A percentile compares a stretch with the other conserved stretches of the same genome.
Evolutionary conservation across 768 basidiomycete species (phyloP).

Genomic region (Calocybe cyanea): DNA sequence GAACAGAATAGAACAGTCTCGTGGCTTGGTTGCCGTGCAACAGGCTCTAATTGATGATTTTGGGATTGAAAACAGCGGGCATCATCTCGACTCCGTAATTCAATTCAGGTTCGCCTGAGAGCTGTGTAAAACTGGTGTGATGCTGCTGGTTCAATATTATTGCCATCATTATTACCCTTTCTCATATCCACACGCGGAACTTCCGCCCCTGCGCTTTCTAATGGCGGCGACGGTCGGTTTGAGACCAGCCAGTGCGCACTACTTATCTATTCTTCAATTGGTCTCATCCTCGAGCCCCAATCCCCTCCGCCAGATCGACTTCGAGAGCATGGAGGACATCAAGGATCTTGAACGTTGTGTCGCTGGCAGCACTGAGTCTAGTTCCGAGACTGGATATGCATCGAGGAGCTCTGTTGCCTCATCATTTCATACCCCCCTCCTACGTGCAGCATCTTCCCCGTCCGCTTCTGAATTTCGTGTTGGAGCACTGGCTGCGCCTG

Average conservation of each 20-base stretch:
- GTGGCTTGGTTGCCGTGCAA: no score
- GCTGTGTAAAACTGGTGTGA: no score
- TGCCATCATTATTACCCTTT: slow-evolving; percentile 7
- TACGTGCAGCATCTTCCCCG: slow-evolving; percentile 1
- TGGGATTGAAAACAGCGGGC: no score
- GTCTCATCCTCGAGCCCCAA: not conserved
- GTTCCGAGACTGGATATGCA: slow-evolving; percentile 4
- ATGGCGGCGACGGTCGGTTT: not conserved
- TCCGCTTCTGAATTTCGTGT: not conserved
- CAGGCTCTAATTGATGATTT: no score
- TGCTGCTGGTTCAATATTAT: slow-evolving; percentile 8
- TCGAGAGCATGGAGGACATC: slow-evolving; percentile 14
- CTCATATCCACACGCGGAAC: not conserved
- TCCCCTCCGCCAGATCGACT: slow-evolving; percentile 2
- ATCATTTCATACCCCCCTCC: slow-evolving; percentile 6
- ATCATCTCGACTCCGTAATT: no score
- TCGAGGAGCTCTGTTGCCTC: not conserved
- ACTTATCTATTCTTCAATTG: slow-evolving; percentile 4
- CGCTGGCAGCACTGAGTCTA: slow-evolving; percentile 6
- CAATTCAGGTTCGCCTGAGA: not conserved
- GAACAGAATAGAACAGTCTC: no score
- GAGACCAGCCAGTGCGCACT: slow-evolving; percentile 2
- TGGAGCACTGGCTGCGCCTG: no score
- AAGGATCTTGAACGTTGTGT: slow-evolving; percentile 1
- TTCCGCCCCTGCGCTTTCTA: not conserved